Conservation (phyloP, 345 rosid species). For the Syzygium aromaticum region DNA sequence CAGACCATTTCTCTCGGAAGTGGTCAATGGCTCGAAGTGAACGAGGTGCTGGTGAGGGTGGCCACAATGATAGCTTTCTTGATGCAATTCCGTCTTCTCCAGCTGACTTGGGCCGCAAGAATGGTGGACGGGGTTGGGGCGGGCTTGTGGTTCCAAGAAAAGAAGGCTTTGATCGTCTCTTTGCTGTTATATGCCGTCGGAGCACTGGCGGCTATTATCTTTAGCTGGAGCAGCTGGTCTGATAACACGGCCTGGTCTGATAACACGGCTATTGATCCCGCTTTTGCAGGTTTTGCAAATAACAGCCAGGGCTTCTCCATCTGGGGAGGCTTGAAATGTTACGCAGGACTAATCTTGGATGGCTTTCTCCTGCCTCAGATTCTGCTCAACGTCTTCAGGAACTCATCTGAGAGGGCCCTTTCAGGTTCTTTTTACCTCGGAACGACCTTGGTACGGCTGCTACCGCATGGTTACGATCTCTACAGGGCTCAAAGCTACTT, state of each 20-base stretch:
- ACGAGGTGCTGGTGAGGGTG: slow-evolving; percentile 34
- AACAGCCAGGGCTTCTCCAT: not conserved
- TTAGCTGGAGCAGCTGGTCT: slow-evolving; percentile 1
- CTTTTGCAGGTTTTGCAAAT: not conserved
- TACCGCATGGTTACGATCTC: slow-evolving; percentile 49
- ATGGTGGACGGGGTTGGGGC: slow-evolving; percentile 3
- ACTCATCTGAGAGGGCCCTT: slow-evolving; percentile 24
- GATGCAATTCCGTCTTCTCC: slow-evolving; percentile 35
- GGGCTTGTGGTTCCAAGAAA: slow-evolving; percentile 35
- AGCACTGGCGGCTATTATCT: slow-evolving; percentile 21
- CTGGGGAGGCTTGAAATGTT: slow-evolving; percentile 22
- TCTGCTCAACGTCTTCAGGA: slow-evolving; percentile 29
- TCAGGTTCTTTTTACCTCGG: slow-evolving; percentile 24
- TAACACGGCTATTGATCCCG: not conserved
- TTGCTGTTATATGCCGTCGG: slow-evolving; percentile 24
- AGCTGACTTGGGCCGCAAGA: slow-evolving; percentile 27
- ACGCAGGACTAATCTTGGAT: slow-evolving; percentile 37
- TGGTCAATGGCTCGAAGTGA: slow-evolving; percentile 28
- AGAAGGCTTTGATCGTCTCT: slow-evolving; percentile 18
- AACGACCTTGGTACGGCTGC: slow-evolving; percentile 20
- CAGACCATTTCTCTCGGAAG: slow-evolving; percentile 8
- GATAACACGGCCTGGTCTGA: not conserved
- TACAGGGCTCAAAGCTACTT: slow-evolving; percentile 16
- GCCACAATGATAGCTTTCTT: slow-evolving; percentile 38
- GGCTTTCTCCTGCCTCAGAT: slow-evolving; percentile 44